Percentiles rank a stretch among this genome's conserved stretches.
Evolutionary conservation across 345 rosid species (phyloP).

Genomic region (Geranium brycei): DNA sequence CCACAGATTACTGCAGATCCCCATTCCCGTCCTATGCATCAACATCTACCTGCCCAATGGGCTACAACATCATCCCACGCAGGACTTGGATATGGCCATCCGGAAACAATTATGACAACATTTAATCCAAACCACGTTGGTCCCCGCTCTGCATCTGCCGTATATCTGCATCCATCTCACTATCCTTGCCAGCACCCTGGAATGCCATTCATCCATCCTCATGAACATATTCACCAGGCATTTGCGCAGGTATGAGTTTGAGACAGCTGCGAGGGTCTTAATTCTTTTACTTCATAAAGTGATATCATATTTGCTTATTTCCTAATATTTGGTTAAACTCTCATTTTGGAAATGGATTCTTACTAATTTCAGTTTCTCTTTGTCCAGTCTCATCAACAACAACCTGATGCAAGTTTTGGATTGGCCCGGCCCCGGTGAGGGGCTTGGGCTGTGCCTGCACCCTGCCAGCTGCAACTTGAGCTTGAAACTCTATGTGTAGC

Average conservation of each 20-base stretch:
- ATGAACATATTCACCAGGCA: constrained; percentile 48
- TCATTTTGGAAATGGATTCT: not conserved
- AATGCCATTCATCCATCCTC: constrained; percentile 43
- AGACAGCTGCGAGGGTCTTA: not conserved
- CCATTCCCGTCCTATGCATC: constrained; percentile 41
- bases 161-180: constrained; percentile 52
- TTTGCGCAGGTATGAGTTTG: constrained; percentile 46
- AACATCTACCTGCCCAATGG: constrained; percentile 52
- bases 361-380: not conserved
- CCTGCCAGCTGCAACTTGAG: constrained; percentile 26
- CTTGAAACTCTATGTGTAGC: constrained; percentile 11
- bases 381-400: constrained; percentile 53
- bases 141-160: constrained; percentile 35
- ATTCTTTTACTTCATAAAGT: not conserved
- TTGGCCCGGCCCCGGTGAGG: constrained; percentile 94
- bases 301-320: not conserved
- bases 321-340: not conserved
- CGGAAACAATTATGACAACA: constrained; percentile 52
- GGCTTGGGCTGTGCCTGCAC: constrained; percentile 90
- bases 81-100: constrained; percentile 62
- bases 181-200: constrained; percentile 66
- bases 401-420: constrained; percentile 62
- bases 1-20: constrained; percentile 56
- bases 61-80: constrained; percentile 31
- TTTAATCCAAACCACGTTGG: constrained; percentile 50